Conservation (phyloP, 148 eudicot genomes). For the Arbutus unedo region DNA sequence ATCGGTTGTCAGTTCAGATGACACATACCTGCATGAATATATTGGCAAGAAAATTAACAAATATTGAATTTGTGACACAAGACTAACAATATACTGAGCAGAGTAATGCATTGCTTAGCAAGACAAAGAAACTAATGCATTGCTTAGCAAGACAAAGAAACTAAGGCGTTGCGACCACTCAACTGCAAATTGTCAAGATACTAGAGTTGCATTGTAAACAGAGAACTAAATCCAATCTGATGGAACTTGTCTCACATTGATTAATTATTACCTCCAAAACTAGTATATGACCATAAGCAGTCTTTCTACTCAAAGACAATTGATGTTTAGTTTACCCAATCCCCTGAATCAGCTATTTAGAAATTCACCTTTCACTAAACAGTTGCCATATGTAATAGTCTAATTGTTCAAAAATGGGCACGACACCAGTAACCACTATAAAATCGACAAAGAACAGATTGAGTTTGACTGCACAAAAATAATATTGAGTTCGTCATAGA, state of each 20-base stretch:
- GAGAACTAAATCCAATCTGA: not conserved
- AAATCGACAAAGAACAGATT: not conserved
- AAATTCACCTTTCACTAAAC: not conserved
- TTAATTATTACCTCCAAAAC: not conserved
- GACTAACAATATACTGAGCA: not conserved
- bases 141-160: not conserved
- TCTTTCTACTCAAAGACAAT: not conserved
- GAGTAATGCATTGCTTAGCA: not conserved
- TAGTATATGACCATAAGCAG: not conserved
- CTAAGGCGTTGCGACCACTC: not conserved
- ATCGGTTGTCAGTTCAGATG: constrained; percentile 70
- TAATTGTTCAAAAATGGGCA: not conserved
- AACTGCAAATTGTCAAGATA: not conserved
- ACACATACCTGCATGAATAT: constrained; percentile 52
- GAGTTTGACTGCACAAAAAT: not conserved
- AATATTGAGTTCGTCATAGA: not conserved
- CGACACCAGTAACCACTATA: not conserved
- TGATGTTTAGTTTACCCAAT: not conserved
- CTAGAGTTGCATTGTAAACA: not conserved
- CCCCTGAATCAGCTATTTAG: not conserved
- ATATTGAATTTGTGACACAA: not conserved
- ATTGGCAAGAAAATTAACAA: not conserved
- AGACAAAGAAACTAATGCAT: not conserved
- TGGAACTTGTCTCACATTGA: not conserved
- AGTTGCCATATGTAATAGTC: not conserved